Base-by-base conservation (phyloP, 176 grass and related monocot genomes). In the Canna indica region DNA sequence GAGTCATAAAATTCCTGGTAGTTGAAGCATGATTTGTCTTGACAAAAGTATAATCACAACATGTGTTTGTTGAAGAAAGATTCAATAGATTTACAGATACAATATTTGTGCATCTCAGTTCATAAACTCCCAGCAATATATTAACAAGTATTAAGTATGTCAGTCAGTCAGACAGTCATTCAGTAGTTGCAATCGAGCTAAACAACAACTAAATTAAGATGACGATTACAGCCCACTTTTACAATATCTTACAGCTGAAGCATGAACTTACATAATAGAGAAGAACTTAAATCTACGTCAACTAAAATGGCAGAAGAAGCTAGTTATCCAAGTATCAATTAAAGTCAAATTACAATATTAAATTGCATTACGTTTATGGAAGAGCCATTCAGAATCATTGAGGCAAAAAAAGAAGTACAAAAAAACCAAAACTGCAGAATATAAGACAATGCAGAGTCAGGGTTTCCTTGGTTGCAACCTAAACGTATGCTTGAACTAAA, bases 401-500 rank as follows among this genome's bases (percentile, higher is more conserved):
- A 0, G 9, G 63, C 35, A 41, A 41, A 65, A 66, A 11, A 25
- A 38, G 35, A 38, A 38, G 39, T 12, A 39, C 15, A 15, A 4
- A 66, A 5, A 20, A 39, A 66, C 20, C 33, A 38, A 66, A 66
- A 66, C 20, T 24, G 20, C 63, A 66, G 17, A 66, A 66, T 66
- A 12, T 66, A 14, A 25, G 63, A 38, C 62, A 65, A 65, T 24
- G 63, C 63, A 38, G 13, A 66, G 34, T n/a, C 35, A 13, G 6
- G 63, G 20, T 39, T 38, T 24, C 35, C 63, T 66, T 66, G 63
- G 20, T 39, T 30, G 35, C 63, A 66, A 65, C 20, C 20, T 66
- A 36, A 66, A 39, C 7, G 16, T 59, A 30, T 59, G 16, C 39
- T 73, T 73, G 71, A 60, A 44, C 50, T 73, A 60, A 38, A 42